phyloP scores from a whole-genome alignment of 1,284 basidiomycete genomes.

The Trichosporon sp. region DNA sequence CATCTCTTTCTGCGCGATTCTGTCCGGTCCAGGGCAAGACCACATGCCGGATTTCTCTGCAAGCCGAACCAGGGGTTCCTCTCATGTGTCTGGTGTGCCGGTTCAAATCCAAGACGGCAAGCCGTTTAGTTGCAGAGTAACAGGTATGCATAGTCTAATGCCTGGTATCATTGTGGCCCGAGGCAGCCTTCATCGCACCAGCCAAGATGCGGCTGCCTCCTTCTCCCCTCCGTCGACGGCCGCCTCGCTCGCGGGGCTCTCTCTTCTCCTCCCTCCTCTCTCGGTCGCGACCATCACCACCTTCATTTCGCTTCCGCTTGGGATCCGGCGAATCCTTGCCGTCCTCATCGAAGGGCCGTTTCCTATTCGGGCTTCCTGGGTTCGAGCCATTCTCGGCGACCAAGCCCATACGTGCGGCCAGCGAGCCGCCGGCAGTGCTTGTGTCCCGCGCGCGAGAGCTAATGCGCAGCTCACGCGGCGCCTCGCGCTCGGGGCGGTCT shows the following conservation, averaged over 20 bases:
- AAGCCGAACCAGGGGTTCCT: too few species aligned
- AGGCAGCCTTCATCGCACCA: background rate
- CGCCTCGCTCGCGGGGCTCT: slow-evolving; percentile 2
- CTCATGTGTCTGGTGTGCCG: too few species aligned
- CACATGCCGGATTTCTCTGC: too few species aligned
- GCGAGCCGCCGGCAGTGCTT: background rate
- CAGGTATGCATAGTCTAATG: slow-evolving; percentile 4
- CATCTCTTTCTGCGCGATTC: too few species aligned
- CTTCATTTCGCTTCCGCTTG: background rate
- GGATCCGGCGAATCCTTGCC: background rate
- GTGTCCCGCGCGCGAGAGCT: background rate
- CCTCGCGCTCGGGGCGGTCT: background rate
- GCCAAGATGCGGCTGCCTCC: background rate
- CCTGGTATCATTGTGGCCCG: background rate
- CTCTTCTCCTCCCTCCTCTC: slow-evolving; percentile 1
- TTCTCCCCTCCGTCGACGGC: background rate
- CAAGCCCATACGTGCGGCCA: background rate
- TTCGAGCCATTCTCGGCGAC: background rate
- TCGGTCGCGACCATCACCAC: slow-evolving; percentile 4
- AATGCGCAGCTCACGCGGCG: background rate
- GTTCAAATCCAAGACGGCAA: too few species aligned
- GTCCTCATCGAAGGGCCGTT: background rate
- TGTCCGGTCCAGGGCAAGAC: too few species aligned
- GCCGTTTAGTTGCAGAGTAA: background rate
- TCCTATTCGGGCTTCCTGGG: background rate